phyloP scores from a whole-genome alignment of 768 basidiomycete genomes.

The Lactifluus rugatus region DNA sequence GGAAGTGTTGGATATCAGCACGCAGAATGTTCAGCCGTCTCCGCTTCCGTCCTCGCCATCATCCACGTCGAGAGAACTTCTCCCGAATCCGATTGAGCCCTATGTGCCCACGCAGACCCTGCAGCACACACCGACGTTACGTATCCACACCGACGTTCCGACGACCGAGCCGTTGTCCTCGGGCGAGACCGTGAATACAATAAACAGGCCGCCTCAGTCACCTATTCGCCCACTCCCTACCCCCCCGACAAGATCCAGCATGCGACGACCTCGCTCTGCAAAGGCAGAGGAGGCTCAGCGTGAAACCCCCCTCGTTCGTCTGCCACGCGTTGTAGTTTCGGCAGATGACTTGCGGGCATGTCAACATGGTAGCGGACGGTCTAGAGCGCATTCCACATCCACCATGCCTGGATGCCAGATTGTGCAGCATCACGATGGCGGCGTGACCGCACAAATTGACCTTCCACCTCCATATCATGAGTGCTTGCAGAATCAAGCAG shows the following conservation, averaged over 20 bases:
- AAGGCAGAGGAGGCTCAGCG: constrained; percentile 3
- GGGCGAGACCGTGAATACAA: background rate
- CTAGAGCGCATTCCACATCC: background rate
- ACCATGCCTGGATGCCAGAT: background rate
- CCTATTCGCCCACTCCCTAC: constrained; percentile 7
- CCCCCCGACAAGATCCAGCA: background rate
- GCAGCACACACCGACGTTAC: background rate
- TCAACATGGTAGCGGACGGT: background rate
- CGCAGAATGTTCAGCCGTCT: constrained; percentile 4
- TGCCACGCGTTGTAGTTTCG: background rate
- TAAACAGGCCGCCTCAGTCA: background rate
- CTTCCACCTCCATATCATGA: constrained; percentile 17
- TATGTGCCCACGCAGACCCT: background rate
- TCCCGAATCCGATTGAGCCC: constrained; percentile 6
- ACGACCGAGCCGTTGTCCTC: background rate
- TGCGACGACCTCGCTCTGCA: background rate
- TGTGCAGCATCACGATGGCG: constrained; percentile 14
- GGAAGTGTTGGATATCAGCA: constrained; percentile 9
- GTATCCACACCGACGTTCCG: constrained; percentile 1
- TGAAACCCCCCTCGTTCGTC: background rate
- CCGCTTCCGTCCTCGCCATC: background rate
- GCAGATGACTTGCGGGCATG: constrained; percentile 2
- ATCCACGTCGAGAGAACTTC: background rate
- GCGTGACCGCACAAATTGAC: background rate
- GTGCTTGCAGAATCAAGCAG: constrained; percentile 1